These are phyloP conservation scores for Coelastrella sp. DNA, from an alignment of 139 green algal genomes.

Conservation along the genomic window DNA sequence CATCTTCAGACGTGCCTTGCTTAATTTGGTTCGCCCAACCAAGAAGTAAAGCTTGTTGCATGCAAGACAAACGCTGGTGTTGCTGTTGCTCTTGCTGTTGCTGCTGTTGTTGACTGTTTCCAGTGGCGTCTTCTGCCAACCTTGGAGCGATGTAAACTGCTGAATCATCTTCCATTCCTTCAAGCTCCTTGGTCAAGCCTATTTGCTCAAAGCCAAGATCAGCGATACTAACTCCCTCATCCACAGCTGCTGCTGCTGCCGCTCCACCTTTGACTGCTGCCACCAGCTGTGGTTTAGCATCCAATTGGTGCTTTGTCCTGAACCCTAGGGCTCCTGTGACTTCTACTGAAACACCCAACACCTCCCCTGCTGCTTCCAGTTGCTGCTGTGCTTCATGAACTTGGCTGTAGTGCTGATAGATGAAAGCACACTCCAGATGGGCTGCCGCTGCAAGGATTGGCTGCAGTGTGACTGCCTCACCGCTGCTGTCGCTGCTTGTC, in stretches of 20 bases:
- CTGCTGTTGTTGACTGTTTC: not conserved
- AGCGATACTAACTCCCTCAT: constrained; percentile 11
- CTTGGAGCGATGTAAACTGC: constrained; percentile 69
- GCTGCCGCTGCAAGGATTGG: constrained; percentile 36
- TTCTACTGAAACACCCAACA: constrained; percentile 68
- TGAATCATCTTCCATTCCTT: constrained; percentile 58
- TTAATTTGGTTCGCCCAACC: constrained; percentile 65
- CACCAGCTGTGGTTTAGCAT: constrained; percentile 88
- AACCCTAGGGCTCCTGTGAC: constrained; percentile 82
- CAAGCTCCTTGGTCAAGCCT: constrained; percentile 42
- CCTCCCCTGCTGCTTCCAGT: constrained; percentile 57
- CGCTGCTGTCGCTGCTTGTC: not conserved
- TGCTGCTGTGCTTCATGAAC: constrained; percentile 56
- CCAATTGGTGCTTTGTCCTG: constrained; percentile 88
- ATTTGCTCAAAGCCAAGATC: constrained; percentile 27
- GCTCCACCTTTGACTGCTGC: constrained; percentile 36
- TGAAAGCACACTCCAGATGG: constrained; percentile 67
- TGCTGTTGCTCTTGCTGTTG: constrained; percentile 17
- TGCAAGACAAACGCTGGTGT: constrained; percentile 44
- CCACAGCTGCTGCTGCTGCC: not conserved
- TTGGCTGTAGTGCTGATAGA: constrained; percentile 71
- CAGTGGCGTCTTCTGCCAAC: not conserved
- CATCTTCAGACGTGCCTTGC: constrained; percentile 70
- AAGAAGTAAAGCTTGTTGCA: constrained; percentile 86
- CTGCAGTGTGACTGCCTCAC: constrained; percentile 23